phyloP scores from a whole-genome alignment of 441 rosid species.

The Adansonia madagascariensis region DNA sequence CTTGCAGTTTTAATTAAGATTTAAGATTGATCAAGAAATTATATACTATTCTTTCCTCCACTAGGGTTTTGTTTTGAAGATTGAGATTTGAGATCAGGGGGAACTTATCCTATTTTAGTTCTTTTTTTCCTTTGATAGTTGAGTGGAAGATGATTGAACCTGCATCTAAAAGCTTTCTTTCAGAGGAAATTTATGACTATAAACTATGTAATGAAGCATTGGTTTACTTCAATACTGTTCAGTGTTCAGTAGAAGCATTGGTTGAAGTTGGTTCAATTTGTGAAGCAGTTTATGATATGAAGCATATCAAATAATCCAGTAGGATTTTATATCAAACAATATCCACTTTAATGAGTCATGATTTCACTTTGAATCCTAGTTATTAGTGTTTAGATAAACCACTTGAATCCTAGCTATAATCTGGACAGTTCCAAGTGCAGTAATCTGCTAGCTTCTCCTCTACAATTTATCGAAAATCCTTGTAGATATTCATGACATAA shows the following conservation, averaged over 20 bases:
- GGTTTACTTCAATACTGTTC: not conserved
- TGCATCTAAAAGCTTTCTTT: not conserved
- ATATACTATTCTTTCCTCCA: not conserved
- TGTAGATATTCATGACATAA: constrained; percentile 29
- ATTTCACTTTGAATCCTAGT: constrained; percentile 31
- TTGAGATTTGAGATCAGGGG: not conserved
- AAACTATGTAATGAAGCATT: not conserved
- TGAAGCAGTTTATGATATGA: not conserved
- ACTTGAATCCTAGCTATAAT: constrained; percentile 16
- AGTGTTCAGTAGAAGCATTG: not conserved
- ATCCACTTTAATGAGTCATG: constrained; percentile 29
- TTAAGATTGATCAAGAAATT: not conserved
- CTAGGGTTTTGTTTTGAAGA: constrained; percentile 11
- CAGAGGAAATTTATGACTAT: not conserved
- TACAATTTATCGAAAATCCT: constrained; percentile 22
- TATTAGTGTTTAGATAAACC: constrained; percentile 24
- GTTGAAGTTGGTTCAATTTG: not conserved
- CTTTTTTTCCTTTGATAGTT: not conserved
- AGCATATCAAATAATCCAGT: not conserved
- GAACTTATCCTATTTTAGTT: not conserved
- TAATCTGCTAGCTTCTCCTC: constrained; percentile 28
- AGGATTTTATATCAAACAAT: constrained; percentile 20
- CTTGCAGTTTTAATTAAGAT: not conserved
- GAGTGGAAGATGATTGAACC: not conserved
- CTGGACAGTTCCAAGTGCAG: constrained; percentile 29